Evolutionary conservation across 345 rosid species (phyloP), one percentile per base, ranked within the genome.

Genomic region (Leavenworthia alabamica): DNA sequence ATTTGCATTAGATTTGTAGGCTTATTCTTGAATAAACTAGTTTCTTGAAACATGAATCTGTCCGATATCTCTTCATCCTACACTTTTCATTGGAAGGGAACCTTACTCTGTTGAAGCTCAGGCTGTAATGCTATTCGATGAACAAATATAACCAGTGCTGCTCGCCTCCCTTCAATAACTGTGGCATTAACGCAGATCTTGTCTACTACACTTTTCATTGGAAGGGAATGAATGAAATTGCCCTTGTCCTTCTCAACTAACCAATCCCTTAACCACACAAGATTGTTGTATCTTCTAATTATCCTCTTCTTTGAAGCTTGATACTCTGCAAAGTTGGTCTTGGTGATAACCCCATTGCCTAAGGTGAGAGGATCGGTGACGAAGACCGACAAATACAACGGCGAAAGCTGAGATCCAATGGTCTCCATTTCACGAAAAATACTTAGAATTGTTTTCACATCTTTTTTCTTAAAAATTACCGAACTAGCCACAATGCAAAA

Each of bases 61-160:
- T 93, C 99, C 99, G 90, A 42, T 63, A 93, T 97, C 95, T 87
- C 97, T 78, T 93, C 99, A 63, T 89, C 60, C 91, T 87, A 69
- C n/a, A n/a, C n/a, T n/a, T n/a, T n/a, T n/a, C n/a, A n/a, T n/a
- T n/a, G n/a, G n/a, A n/a, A n/a, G n/a, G 90, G 78, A 80, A 87
- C 99, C 45, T 89, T 92, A 77, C 97, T 93, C 58, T 79, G 95
- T 68, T 77, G 91, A 75, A 93, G 92, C 79, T 86, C 95, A 14
- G 75, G 76, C 56, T 89, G 97, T 4, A 82, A 82, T 54, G 99
- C 95, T 63, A 93, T 86, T 62, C 97, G 83, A 72, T 89, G 87
- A 37, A 90, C 84, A 79, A 93, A 93, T 61, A 81, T 33, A 73
- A 89, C 94, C 79, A 93, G 56, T 8, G 85, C 97, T 70, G 79